Evolutionary conservation across 192 early-diverging fungal species (phyloP).

Genomic region (Allomyces macrogynus): DNA sequence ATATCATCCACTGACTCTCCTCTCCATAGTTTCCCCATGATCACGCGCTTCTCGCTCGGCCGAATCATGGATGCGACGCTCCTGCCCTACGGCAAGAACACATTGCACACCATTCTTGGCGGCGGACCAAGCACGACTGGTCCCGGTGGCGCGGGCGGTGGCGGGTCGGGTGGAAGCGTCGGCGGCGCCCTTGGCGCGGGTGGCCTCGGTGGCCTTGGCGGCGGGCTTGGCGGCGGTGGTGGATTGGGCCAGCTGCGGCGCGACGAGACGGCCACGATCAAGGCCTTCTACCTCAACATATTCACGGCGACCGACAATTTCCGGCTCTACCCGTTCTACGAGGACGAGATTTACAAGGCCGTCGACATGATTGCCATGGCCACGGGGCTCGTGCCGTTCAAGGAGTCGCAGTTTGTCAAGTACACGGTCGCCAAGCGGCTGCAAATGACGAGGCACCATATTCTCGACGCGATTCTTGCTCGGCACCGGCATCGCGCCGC

Average conservation of each 20-base stretch:
- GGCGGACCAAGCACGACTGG: no score
- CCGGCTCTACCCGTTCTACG: slow-evolving; percentile 3
- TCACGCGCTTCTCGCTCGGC: neutral
- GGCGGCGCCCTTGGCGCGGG: no score
- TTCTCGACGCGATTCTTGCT: neutral
- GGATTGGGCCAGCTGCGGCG: neutral
- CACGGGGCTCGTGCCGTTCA: neutral
- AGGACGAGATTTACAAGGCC: neutral
- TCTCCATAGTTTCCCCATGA: neutral
- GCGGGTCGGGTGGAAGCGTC: no score
- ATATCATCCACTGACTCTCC: no score
- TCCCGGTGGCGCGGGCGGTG: no score
- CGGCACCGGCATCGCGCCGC: no score
- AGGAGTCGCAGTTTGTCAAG: neutral
- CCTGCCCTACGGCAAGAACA: neutral
- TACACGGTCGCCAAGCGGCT: neutral
- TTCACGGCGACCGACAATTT: neutral
- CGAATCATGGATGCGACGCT: neutral
- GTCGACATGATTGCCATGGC: neutral
- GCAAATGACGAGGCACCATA: neutral
- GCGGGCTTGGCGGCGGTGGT: no score
- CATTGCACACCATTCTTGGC: neutral
- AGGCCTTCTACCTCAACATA: neutral
- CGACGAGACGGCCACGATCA: neutral
- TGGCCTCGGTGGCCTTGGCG: no score